These are phyloP conservation scores for Arachis stenosperma DNA, from an alignment of 306 rosid genomes.

Conservation along the genomic window DNA sequence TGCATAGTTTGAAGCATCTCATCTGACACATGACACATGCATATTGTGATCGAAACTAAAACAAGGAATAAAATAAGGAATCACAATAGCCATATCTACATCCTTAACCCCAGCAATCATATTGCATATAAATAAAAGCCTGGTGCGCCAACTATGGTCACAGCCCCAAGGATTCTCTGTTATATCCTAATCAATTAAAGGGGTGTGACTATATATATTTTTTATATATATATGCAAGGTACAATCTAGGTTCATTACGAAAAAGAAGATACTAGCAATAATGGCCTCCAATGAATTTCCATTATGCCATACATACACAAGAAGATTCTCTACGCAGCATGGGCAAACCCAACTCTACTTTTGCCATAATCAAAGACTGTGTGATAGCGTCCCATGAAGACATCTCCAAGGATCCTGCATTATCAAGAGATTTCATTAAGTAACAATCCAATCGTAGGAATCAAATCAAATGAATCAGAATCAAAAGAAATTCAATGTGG, in stretches of 20 bases:
- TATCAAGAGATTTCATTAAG: slow-evolving; percentile 14
- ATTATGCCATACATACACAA: neutral
- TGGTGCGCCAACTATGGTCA: slow-evolving; percentile 5
- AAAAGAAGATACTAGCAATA: neutral
- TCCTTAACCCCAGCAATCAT: slow-evolving; percentile 28
- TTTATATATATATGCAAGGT: slow-evolving; percentile 19
- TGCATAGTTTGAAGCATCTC: slow-evolving; percentile 16
- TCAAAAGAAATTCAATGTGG: slow-evolving; percentile 34
- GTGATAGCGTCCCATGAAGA: slow-evolving; percentile 93
- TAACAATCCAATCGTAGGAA: slow-evolving; percentile 37
- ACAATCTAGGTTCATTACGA: slow-evolving; percentile 26
- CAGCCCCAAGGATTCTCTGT: slow-evolving; percentile 7
- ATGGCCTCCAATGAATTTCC: neutral
- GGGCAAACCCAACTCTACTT: slow-evolving; percentile 79
- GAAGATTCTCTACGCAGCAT: slow-evolving; percentile 64
- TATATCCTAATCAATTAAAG: neutral
- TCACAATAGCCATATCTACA: slow-evolving; percentile 21
- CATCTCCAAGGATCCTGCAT: slow-evolving; percentile 91
- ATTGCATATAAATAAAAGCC: slow-evolving; percentile 1
- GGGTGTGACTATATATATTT: neutral
- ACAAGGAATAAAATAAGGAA: slow-evolving; percentile 18
- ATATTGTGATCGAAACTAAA: slow-evolving; percentile 21
- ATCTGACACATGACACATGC: slow-evolving; percentile 6
- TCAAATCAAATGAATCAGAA: slow-evolving; percentile 32
- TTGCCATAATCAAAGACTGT: slow-evolving; percentile 84